Conservation (phyloP, 805 yeast species). For the Yarrowia keelungensis region DNA sequence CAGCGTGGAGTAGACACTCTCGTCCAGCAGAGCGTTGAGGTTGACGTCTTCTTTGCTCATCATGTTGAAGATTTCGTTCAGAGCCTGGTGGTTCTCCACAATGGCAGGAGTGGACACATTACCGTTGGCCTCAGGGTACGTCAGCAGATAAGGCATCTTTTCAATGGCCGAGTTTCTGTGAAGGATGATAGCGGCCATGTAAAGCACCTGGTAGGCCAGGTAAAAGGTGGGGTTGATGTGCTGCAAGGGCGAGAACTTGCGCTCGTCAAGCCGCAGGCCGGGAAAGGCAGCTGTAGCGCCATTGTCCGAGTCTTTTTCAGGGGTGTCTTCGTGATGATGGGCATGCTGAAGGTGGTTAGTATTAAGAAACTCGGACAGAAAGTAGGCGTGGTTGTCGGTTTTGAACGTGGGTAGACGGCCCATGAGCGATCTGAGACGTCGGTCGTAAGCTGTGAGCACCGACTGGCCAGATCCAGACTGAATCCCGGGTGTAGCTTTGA, state of each 20-base stretch:
- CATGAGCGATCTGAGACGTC: slow-evolving; percentile 22
- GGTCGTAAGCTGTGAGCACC: slow-evolving; percentile 13
- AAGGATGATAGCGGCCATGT: slow-evolving; percentile 34
- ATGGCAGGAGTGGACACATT: slow-evolving; percentile 17
- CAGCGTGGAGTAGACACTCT: slow-evolving; percentile 26
- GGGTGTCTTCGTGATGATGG: slow-evolving; percentile 21
- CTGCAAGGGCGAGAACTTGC: slow-evolving; percentile 37
- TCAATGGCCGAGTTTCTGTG: slow-evolving; percentile 20
- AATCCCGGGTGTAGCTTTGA: slow-evolving; percentile 30
- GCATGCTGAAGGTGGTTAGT: slow-evolving; percentile 18
- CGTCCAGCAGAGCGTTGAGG: slow-evolving; percentile 23
- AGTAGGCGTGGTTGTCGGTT: slow-evolving; percentile 38
- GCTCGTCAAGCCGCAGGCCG: slow-evolving; percentile 16
- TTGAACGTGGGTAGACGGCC: slow-evolving; percentile 30
- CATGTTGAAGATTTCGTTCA: slow-evolving; percentile 31
- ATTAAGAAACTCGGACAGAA: slow-evolving; percentile 31
- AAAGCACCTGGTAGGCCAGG: slow-evolving; percentile 29
- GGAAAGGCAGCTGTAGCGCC: slow-evolving; percentile 10
- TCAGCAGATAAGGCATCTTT: slow-evolving; percentile 33
- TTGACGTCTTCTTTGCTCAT: slow-evolving; percentile 20
- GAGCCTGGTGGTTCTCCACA: slow-evolving; percentile 35
- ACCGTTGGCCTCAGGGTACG: slow-evolving; percentile 23
- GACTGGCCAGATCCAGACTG: slow-evolving; percentile 5
- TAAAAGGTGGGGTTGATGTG: slow-evolving; percentile 38
- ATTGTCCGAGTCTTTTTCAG: slow-evolving; percentile 8